Conservation (phyloP, 176 grass and related monocot genomes). For the Oryza australiensis region DNA sequence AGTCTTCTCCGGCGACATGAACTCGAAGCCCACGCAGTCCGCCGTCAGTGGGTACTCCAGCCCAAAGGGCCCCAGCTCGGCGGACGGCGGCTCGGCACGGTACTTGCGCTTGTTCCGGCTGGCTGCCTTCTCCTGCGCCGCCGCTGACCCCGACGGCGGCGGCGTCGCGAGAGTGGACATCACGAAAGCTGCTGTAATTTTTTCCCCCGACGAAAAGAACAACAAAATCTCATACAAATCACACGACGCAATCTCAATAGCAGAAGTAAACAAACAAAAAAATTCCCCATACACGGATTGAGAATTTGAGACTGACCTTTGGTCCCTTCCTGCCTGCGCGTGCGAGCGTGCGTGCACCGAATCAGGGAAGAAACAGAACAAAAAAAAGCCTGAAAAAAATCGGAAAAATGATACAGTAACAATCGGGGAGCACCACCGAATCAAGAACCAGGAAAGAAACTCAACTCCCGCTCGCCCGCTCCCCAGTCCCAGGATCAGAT, state of each 20-base stretch:
- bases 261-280: neutral
- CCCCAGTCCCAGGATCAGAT: constrained; percentile 24
- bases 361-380: neutral
- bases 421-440: constrained; percentile 16
- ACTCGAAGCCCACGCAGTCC: constrained; percentile 63
- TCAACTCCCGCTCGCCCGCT: neutral
- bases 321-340: neutral
- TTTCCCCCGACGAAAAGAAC: neutral
- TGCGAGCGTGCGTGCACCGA: neutral
- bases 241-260: neutral
- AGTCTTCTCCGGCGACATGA: constrained; percentile 55
- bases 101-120: constrained; percentile 96
- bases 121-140: constrained; percentile 57
- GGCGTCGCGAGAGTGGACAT: constrained; percentile 40
- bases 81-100: constrained; percentile 62
- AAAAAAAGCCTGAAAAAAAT: constrained; percentile 37
- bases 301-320: constrained; percentile 34
- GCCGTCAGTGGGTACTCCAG: constrained; percentile 52
- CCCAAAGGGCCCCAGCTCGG: constrained; percentile 47
- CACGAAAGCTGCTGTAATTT: neutral
- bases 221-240: constrained; percentile 2
- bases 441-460: constrained; percentile 1
- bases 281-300: constrained; percentile 32
- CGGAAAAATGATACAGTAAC: constrained; percentile 8
- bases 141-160: constrained; percentile 25